Percentiles rank a stretch among this genome's conserved stretches.
These are phyloP conservation scores for Phellinidium pouzarii DNA, from an alignment of 1,284 basidiomycete species.

Conservation along the genomic window DNA sequence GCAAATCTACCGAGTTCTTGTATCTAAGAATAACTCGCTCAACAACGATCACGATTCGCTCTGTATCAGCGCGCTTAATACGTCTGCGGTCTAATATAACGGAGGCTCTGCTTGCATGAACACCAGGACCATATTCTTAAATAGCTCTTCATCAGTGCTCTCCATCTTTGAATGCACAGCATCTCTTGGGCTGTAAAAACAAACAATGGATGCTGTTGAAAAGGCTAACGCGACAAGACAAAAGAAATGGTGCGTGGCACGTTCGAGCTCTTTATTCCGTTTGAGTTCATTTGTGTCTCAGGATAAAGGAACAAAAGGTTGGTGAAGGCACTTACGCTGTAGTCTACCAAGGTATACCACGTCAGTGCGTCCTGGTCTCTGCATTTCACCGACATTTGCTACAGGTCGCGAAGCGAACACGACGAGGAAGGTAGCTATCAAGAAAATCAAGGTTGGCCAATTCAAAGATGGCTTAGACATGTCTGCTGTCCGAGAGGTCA, in stretches of 20 bases:
- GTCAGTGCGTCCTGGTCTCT: background rate
- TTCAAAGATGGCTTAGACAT: slow-evolving; percentile 99
- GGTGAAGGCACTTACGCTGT: slow-evolving; percentile 98
- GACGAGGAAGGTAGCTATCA: slow-evolving; percentile 84
- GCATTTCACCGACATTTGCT: background rate
- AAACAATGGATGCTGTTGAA: slow-evolving; percentile 70
- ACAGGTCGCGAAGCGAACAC: slow-evolving; percentile 66
- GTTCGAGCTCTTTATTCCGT: background rate
- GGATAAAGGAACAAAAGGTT: slow-evolving; percentile 83
- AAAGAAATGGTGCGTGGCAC: slow-evolving; percentile 51
- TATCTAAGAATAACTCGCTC: too few species aligned
- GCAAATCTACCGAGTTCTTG: too few species aligned
- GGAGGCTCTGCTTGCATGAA: too few species aligned
- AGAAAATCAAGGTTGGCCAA: slow-evolving; percentile 96
- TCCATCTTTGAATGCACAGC: background rate
- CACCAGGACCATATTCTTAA: too few species aligned
- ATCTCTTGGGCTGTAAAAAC: background rate
- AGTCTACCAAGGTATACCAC: slow-evolving; percentile 77
- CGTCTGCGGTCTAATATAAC: too few species aligned
- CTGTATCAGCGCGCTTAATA: too few species aligned
- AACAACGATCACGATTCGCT: too few species aligned
- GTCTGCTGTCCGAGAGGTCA: slow-evolving; percentile 97
- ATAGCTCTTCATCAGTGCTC: too few species aligned
- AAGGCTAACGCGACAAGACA: slow-evolving; percentile 65
- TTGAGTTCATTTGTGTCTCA: slow-evolving; percentile 26